These are phyloP conservation scores for Kandelia obovata DNA, from an alignment of 345 rosid genomes.

Conservation along the genomic window DNA sequence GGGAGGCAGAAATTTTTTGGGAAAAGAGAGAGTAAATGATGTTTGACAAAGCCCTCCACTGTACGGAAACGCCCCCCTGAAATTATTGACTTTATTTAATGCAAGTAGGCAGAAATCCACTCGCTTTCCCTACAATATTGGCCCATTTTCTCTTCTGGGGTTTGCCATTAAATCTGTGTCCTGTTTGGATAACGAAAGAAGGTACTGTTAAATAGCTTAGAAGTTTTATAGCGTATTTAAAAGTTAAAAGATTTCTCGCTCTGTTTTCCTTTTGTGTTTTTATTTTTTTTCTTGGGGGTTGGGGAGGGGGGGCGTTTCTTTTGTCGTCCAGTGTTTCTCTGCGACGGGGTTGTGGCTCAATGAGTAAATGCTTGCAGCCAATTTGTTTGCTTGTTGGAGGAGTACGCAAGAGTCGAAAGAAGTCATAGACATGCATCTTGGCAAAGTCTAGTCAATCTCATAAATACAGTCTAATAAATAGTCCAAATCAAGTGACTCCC, in stretches of 20 bases:
- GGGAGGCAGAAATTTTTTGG: conserved; percentile 22
- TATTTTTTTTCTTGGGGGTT: too few relatives aligned
- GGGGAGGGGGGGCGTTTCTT: too few relatives aligned
- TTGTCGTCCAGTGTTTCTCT: not conserved
- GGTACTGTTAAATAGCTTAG: too few relatives aligned
- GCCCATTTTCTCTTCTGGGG: not conserved
- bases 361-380: not conserved
- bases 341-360: not conserved
- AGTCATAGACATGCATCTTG: not conserved
- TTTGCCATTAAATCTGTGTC: not conserved
- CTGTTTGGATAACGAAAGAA: too few relatives aligned
- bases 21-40: conserved; percentile 31
- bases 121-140: not conserved
- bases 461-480: not conserved
- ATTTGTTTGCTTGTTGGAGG: not conserved
- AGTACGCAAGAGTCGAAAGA: not conserved
- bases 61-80: conserved; percentile 23
- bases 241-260: too few relatives aligned
- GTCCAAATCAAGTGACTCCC: not conserved
- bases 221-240: too few relatives aligned
- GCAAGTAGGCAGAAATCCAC: not conserved
- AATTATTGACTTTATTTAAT: not conserved
- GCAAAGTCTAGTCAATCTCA: not conserved
- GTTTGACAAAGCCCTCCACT: conserved; percentile 34
- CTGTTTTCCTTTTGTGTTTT: too few relatives aligned